A percentile compares a stretch with the other conserved stretches of the same genome.
Conservation (phyloP, 371 early-diverging fungal species). For the Blastocladiella emersonii region DNA sequence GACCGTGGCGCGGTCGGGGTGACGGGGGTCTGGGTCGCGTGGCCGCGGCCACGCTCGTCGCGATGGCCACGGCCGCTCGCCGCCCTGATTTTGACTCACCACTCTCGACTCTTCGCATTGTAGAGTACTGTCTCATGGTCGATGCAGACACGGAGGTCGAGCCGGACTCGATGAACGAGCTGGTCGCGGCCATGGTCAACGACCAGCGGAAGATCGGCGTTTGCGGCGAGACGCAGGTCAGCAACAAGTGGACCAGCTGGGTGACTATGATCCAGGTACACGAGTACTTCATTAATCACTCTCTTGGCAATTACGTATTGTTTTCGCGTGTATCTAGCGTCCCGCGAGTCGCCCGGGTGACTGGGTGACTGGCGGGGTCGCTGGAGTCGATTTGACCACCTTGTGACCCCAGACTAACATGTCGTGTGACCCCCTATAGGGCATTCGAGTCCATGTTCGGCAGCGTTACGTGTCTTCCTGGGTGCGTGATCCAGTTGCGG, state of each 20-base stretch:
- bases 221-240: conserved; percentile 12
- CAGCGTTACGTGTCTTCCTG: conserved; percentile 58
- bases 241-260: conserved; percentile 18
- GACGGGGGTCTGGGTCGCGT: no score
- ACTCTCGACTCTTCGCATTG: conserved; percentile 23
- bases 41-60: conserved; percentile 18
- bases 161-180: conserved; percentile 7
- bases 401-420: no score
- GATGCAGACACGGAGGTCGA: conserved; percentile 15
- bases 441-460: conserved; percentile 37
- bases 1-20: no score
- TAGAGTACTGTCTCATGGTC: conserved; percentile 11
- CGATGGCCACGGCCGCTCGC: no score
- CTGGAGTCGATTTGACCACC: no score
- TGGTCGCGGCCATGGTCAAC: conserved; percentile 4
- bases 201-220: conserved; percentile 11
- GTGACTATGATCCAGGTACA: conserved; percentile 36
- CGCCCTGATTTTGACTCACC: no score
- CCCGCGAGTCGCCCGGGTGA: no score
- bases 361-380: no score
- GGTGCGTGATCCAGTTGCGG: no score
- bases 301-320: no score
- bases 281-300: conserved; percentile 38
- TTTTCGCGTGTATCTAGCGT: no score
- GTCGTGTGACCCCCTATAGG: conserved; percentile 23